A percentile compares a stretch with the other conserved stretches of the same genome.
These are phyloP conservation scores for Boletus semigastroideus DNA, from an alignment of 1,284 basidiomycete genomes.

Conservation along the genomic window DNA sequence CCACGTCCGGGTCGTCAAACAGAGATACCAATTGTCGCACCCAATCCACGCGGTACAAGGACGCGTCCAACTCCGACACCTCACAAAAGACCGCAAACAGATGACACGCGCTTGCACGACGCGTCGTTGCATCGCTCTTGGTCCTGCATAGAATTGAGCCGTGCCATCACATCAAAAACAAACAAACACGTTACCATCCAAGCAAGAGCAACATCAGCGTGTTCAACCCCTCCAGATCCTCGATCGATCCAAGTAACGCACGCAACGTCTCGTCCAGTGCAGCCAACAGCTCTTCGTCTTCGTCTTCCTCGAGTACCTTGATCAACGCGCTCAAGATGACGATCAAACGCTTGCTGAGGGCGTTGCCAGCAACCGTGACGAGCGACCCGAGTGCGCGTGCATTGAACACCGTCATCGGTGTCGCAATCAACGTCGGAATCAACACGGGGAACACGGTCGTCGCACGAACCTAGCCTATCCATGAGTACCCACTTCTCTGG, in stretches of 20 bases:
- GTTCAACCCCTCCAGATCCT: constrained; percentile 84
- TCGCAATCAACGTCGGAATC: constrained; percentile 88
- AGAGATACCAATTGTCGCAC: constrained; percentile 88
- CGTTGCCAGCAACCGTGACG: constrained; percentile 90
- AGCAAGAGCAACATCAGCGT: constrained; percentile 87
- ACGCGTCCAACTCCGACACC: constrained; percentile 74
- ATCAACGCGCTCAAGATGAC: constrained; percentile 77
- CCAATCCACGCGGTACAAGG: constrained; percentile 91
- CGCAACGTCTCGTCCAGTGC: constrained; percentile 79
- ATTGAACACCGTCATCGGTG: constrained; percentile 95
- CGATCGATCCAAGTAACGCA: constrained; percentile 75
- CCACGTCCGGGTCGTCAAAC: constrained; percentile 76
- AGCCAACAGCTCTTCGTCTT: constrained; percentile 65
- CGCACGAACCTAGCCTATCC: constrained; percentile 68
- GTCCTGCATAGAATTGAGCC: constrained; percentile 50
- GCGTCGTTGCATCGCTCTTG: constrained; percentile 67
- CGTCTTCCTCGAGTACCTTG: constrained; percentile 63
- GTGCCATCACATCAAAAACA: neutral
- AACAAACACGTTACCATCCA: constrained; percentile 62
- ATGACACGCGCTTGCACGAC: constrained; percentile 77
- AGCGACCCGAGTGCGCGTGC: constrained; percentile 89
- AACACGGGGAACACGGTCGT: constrained; percentile 97
- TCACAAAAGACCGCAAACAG: constrained; percentile 84
- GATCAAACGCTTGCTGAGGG: constrained; percentile 81
- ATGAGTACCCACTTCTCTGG: neutral